Base-by-base conservation (phyloP, 1,139 yeast species). In the Geotrichum histeridarum region DNA sequence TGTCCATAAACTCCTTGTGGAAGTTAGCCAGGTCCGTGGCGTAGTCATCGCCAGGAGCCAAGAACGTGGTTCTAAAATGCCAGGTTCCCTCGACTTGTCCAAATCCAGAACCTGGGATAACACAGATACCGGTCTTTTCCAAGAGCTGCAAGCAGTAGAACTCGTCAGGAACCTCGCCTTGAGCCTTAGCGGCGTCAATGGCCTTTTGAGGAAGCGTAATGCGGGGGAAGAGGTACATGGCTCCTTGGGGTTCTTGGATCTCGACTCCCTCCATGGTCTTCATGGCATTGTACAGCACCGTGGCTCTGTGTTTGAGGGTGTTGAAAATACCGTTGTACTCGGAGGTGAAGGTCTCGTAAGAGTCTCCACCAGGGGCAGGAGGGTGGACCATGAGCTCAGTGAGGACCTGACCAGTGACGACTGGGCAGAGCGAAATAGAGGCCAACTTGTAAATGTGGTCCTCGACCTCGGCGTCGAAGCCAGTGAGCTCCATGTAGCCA, bases 91-190 rank as follows among this genome's bases (percentile, higher is more conserved):
- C 83, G 48, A 77, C 84, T 73, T 93, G 99, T 42, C 98, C 97
- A 66, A 93, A 93, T 1, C 99, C 99, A 46, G 90, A 83, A 42
- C 99, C 99, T 33, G 99, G 98, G 59, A 93, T 95, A 54, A 95
- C 89, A 72, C 99, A 93, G 59, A 93, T 90, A 63, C 99, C 99
- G n/a, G 99, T 90, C 54, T 72, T 70, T 62, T 91, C 91, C 61
- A 93, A 77, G 57, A 93, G 74, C 63, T 84, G 83, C 67, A 84
- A 77, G 70, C 97, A 90, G 74, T 93, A 93, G 60, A 86, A 79
- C 67, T 87, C 96, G 69, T 93, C 99, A 39, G 91, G 82, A 9
- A 61, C 59, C 49, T 80, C 76, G 27, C 80, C 81, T 37, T 70
- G 68, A 51, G 76, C 74, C 47, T 73, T 72, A 31, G 97, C 95